These are phyloP conservation scores for Wallacemonas sp. DNA, from an alignment of 208 protist species.

Conservation along the genomic window DNA sequence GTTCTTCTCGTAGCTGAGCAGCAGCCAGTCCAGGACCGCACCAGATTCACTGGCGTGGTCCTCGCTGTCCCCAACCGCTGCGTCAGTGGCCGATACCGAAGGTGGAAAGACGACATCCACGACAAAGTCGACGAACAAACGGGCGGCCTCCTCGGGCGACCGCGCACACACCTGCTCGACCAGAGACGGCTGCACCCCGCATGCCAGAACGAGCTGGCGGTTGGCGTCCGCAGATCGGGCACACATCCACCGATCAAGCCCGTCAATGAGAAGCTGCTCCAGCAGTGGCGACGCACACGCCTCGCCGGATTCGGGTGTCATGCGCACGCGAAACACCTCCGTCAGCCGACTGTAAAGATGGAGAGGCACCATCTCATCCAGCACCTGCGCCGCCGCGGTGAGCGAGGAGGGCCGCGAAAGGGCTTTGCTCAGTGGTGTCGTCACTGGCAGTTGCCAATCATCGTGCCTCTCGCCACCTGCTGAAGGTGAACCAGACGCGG, in stretches of 20 bases:
- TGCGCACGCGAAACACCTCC: constrained; percentile 34
- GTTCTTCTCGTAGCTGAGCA: constrained; percentile 72
- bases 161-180: constrained; percentile 29
- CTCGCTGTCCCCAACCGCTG: background rate
- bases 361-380: constrained; percentile 49
- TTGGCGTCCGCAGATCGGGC: constrained; percentile 26
- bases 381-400: constrained; percentile 23
- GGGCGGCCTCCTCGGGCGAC: constrained; percentile 30
- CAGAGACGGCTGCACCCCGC: constrained; percentile 64
- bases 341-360: constrained; percentile 39
- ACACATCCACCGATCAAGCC: constrained; percentile 66
- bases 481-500: too few species aligned
- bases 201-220: constrained; percentile 58
- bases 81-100: background rate
- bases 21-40: constrained; percentile 61
- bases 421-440: constrained; percentile 24
- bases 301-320: background rate
- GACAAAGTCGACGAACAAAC: constrained; percentile 65
- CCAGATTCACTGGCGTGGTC: background rate
- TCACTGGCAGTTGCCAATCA: background rate
- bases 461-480: too few species aligned
- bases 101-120: constrained; percentile 83
- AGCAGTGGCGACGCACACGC: constrained; percentile 19
- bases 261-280: constrained; percentile 86
- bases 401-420: constrained; percentile 46